These are phyloP conservation scores for Sordariomycetes sp. DNA, from an alignment of 2,329 filamentous ascomycete genomes.

Conservation along the genomic window DNA sequence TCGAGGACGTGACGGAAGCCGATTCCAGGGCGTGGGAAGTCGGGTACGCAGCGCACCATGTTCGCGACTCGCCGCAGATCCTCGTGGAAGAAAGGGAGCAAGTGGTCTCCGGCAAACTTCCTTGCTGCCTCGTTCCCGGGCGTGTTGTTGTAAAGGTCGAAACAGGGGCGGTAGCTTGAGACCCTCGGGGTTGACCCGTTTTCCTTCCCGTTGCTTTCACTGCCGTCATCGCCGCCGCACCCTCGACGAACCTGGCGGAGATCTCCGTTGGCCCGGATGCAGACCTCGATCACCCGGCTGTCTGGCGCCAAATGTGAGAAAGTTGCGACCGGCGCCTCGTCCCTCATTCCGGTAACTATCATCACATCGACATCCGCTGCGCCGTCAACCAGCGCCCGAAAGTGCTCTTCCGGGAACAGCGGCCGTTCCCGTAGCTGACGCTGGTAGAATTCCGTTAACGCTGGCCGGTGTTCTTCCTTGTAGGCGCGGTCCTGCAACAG, in stretches of 20 bases:
- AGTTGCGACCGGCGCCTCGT: conserved; percentile 41
- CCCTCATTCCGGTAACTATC: conserved; percentile 53
- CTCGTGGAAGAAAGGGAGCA: conserved; percentile 34
- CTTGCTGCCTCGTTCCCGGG: conserved; percentile 24
- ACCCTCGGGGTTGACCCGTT: conserved; percentile 10
- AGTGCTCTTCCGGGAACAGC: conserved; percentile 37
- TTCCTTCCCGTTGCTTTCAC: conserved; percentile 9
- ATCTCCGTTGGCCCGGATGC: conserved; percentile 27
- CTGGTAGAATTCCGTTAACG: conserved; percentile 40
- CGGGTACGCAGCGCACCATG: conserved; percentile 36
- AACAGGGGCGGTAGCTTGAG: conserved; percentile 24
- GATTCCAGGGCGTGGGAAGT: conserved; percentile 40
- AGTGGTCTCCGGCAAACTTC: conserved; percentile 25
- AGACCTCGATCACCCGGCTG: conserved; percentile 42
- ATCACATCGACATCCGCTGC: conserved; percentile 38
- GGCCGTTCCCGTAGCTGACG: conserved; percentile 30
- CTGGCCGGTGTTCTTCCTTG: conserved; percentile 48
- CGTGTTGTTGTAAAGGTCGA: conserved; percentile 41
- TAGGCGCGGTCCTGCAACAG: conserved; percentile 44
- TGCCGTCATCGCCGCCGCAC: conserved; percentile 8
- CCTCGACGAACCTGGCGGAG: conserved; percentile 25
- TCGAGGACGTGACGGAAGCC: conserved; percentile 48
- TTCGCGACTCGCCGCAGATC: conserved; percentile 31
- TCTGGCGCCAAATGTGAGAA: conserved; percentile 44
- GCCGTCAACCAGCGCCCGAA: conserved; percentile 30